phyloP scores from a whole-genome alignment of 169 alveolate genomes.

The Blepharisma undulans region DNA sequence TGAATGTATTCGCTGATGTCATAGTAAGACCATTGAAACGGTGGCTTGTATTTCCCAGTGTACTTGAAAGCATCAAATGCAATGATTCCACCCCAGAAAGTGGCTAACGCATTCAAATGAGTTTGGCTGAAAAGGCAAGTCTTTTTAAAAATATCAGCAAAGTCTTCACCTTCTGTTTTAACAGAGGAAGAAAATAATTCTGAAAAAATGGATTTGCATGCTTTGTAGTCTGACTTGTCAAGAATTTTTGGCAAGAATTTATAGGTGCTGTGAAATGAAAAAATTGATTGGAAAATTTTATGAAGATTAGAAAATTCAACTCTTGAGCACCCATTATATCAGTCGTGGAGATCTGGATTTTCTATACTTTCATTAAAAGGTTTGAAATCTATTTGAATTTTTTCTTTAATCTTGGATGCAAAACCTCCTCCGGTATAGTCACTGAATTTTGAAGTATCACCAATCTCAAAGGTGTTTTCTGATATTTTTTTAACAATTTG shows the following conservation, averaged over 20 bases:
- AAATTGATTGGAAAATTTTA: constrained; percentile 85
- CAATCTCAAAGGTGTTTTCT: constrained; percentile 86
- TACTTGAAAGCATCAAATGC: constrained; percentile 97
- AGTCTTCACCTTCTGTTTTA: constrained; percentile 83
- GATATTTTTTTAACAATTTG: constrained; percentile 83
- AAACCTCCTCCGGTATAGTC: constrained; percentile 80
- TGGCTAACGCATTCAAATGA: constrained; percentile 94
- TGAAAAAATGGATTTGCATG: not conserved
- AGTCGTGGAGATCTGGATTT: constrained; percentile 84
- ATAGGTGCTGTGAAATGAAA: constrained; percentile 60
- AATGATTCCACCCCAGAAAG: constrained; percentile 97
- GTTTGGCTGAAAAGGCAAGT: constrained; percentile 80
- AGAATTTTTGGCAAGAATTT: constrained; percentile 72
- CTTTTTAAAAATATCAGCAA: constrained; percentile 74
- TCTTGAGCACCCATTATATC: constrained; percentile 80
- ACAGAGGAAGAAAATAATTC: constrained; percentile 52
- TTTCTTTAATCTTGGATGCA: constrained; percentile 90
- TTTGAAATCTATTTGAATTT: constrained; percentile 77
- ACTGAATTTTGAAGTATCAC: constrained; percentile 76
- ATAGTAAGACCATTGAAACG: constrained; percentile 94
- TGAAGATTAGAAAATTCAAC: constrained; percentile 94
- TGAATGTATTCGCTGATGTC: constrained; percentile 89
- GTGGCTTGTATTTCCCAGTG: constrained; percentile 98
- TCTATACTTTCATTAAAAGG: not conserved
- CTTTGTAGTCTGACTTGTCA: constrained; percentile 1